Evolutionary conservation across 768 basidiomycete genomes (phyloP).

Genomic region (Podaxis sp.): DNA sequence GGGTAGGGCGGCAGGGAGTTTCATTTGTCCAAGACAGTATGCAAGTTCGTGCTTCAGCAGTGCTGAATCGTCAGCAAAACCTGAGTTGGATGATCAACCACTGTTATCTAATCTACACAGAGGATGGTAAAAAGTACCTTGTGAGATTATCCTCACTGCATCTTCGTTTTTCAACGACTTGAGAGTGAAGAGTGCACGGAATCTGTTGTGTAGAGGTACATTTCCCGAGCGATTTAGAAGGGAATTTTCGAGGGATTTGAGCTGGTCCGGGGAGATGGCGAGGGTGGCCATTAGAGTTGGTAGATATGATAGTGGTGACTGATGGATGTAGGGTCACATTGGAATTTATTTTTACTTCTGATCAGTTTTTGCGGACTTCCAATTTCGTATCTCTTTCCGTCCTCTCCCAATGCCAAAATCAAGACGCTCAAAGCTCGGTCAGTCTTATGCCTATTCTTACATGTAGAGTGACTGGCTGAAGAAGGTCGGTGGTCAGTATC

Average conservation of each 20-base stretch:
- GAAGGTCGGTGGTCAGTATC: slow-evolving; percentile 54
- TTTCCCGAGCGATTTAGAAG: slow-evolving; percentile 76
- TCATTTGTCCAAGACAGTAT: slow-evolving; percentile 95
- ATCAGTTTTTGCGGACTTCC: slow-evolving; percentile 46
- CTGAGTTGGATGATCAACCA: slow-evolving; percentile 35
- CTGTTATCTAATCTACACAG: slow-evolving; percentile 8
- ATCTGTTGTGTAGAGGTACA: slow-evolving; percentile 81
- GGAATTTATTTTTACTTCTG: slow-evolving; percentile 18
- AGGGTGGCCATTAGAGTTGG: slow-evolving; percentile 33
- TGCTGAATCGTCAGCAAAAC: slow-evolving; percentile 83
- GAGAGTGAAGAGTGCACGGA: slow-evolving; percentile 88
- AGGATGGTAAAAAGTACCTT: slow-evolving; percentile 46
- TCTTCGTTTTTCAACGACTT: slow-evolving; percentile 79
- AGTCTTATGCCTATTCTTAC: slow-evolving; percentile 25
- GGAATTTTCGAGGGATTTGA: slow-evolving; percentile 65
- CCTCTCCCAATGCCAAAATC: slow-evolving; percentile 75
- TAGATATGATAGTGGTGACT: slow-evolving; percentile 20
- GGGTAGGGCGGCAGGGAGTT: slow-evolving; percentile 68
- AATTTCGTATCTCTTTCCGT: slow-evolving; percentile 27
- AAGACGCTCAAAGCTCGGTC: slow-evolving; percentile 86
- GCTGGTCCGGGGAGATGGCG: slow-evolving; percentile 47
- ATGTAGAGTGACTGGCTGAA: background rate
- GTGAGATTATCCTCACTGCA: slow-evolving; percentile 81
- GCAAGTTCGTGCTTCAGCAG: slow-evolving; percentile 96
- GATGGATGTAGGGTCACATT: slow-evolving; percentile 11